Conservation (phyloP, 2,329 filamentous ascomycete species). For the Microdochium trichocladiopsis region DNA sequence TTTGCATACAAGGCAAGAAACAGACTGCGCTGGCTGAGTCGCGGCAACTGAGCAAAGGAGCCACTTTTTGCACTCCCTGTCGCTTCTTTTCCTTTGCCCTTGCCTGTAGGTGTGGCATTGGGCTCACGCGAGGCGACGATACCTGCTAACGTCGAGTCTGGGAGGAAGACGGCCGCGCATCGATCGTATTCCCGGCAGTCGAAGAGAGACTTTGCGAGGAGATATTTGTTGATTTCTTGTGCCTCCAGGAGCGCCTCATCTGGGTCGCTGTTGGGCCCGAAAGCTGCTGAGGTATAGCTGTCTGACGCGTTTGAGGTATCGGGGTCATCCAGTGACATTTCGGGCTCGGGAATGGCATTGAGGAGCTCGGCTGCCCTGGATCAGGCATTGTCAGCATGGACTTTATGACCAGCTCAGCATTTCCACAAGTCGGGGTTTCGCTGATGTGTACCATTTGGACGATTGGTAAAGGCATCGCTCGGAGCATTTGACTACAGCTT, state of each 20-base stretch:
- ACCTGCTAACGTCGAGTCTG: constrained; percentile 68
- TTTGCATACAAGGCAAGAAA: constrained; percentile 92
- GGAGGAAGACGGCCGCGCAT: constrained; percentile 82
- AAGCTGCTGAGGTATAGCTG: constrained; percentile 37
- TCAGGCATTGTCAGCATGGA: constrained; percentile 6
- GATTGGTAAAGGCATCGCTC: constrained; percentile 94
- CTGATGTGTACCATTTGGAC: constrained; percentile 71
- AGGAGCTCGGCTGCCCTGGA: constrained; percentile 88
- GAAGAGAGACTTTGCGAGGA: constrained; percentile 89
- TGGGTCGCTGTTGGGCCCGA: constrained; percentile 56
- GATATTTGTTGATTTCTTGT: constrained; percentile 73
- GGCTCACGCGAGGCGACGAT: constrained; percentile 45
- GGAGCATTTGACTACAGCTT: constrained; percentile 83
- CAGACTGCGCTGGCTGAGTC: constrained; percentile 80
- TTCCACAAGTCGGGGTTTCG: not conserved
- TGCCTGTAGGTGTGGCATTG: constrained; percentile 29
- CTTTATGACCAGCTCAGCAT: not conserved
- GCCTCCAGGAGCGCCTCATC: constrained; percentile 71
- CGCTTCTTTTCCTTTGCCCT: constrained; percentile 57
- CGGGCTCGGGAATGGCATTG: constrained; percentile 63
- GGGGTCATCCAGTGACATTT: constrained; percentile 17
- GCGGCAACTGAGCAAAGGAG: constrained; percentile 31
- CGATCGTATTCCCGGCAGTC: constrained; percentile 94
- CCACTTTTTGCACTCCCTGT: constrained; percentile 11
- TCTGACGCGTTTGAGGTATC: constrained; percentile 22